Conservation (phyloP, 371 early-diverging fungal species). For the Mucor indicus region DNA sequence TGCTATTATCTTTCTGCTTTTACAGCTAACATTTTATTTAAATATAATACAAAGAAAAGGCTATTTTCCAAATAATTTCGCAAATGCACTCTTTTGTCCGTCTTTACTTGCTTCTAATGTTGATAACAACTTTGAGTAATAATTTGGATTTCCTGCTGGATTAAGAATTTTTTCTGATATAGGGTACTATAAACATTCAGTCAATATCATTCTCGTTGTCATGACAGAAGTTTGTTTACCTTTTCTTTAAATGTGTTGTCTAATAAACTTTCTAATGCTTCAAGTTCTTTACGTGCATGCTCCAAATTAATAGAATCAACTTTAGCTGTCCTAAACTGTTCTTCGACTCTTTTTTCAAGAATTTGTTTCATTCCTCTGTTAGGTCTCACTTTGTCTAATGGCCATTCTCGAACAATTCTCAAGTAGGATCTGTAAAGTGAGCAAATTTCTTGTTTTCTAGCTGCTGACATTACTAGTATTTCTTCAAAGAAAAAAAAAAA, state of each 20-base stretch:
- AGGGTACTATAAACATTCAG: constrained; percentile 49
- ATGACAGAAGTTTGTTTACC: constrained; percentile 23
- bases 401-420: constrained; percentile 55
- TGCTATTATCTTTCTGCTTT: not conserved
- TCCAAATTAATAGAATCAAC: constrained; percentile 24
- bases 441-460: constrained; percentile 25
- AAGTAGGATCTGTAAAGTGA: constrained; percentile 53
- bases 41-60: no score
- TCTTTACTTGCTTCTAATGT: constrained; percentile 51
- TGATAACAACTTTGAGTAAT: constrained; percentile 52
- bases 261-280: constrained; percentile 46
- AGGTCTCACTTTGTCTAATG: constrained; percentile 58
- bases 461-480: constrained; percentile 7
- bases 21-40: not conserved
- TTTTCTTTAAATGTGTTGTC: constrained; percentile 55
- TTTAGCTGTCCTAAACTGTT: constrained; percentile 39
- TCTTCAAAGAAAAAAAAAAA: not conserved
- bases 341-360: constrained; percentile 49
- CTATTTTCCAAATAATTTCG: constrained; percentile 19
- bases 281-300: constrained; percentile 43
- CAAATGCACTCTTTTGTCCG: constrained; percentile 35
- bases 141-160: constrained; percentile 62
- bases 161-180: constrained; percentile 54
- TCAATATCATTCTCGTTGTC: no score
- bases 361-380: constrained; percentile 60